Evolutionary conservation across 495 filamentous ascomycete species (phyloP).

Genomic region (Niebla homalea): DNA sequence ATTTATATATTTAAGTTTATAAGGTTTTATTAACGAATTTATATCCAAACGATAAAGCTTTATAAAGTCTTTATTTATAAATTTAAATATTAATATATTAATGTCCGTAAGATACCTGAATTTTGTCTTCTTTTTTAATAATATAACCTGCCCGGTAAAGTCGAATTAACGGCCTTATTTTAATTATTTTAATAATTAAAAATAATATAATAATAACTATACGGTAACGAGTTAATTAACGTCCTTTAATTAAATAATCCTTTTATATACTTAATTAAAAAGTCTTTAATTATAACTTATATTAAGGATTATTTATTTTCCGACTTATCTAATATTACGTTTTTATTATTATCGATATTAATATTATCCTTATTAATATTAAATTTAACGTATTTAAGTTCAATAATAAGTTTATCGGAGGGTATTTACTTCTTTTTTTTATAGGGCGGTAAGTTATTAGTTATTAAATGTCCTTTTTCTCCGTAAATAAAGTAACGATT

Average conservation of each 20-base stretch:
- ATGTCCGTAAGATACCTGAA: background rate
- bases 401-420: too few relatives aligned
- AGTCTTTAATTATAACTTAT: too few relatives aligned
- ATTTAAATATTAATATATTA: background rate
- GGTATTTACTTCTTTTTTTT: background rate
- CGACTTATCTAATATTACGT: background rate
- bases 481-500: too few relatives aligned
- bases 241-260: too few relatives aligned
- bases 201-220: background rate
- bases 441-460: background rate
- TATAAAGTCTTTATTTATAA: background rate
- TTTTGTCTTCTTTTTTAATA: background rate
- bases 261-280: too few relatives aligned
- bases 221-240: too few relatives aligned
- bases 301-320: too few relatives aligned
- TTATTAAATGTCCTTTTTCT: background rate
- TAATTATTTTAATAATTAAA: too few relatives aligned
- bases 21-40: background rate
- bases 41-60: background rate
- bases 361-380: background rate
- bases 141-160: too few relatives aligned
- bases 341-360: background rate
- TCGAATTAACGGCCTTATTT: too few relatives aligned
- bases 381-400: background rate
- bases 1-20: background rate